Evolutionary conservation across 768 basidiomycete species (phyloP), one percentile per base, ranked within the genome.

Genomic region (Xerocomellus intermedius): DNA sequence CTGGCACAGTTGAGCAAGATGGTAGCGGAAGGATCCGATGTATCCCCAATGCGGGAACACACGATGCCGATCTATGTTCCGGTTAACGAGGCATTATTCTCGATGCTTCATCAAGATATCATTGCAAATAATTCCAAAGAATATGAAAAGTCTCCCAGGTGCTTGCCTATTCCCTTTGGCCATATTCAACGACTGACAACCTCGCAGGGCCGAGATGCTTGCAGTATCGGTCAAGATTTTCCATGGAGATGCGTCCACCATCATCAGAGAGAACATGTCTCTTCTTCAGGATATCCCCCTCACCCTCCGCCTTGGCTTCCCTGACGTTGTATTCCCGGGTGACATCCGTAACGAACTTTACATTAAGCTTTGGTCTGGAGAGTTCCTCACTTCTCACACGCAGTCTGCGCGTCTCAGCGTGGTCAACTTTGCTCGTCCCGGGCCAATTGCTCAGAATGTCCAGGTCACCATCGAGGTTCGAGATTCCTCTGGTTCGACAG

Each of bases 61-160:
- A 81, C 82, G 0, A 92, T 98, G 86, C 88, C 90, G 2, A 97
- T 98, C 49, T 95, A 82, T 62, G 79, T 86, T 2, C 90, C 96
- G 0, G 79, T 79, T 5, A 89, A 88, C 63, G 96, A 98, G 67
- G 81, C 84, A 7, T 78, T 85, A 24, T 97, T 97, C 67, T 92
- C 94, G 3, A 96, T 89, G 78, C 80, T 98, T 37, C 96, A 98
- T 72, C 94, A 98, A 71, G 93, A 94, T 65, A 91, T 98, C 66
- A 91, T 98, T 61, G 84, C 82, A 28, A 82, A 81, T 55, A 88
- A 90, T 54, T 73, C 71, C 26, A 87, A 83, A 68, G 91, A 95
- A 64, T 93, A 83, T 59, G 90, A 91, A 63, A 93, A 91, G 66
- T 89, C 87, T 0, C 61, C 86, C 3, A 83, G 91, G 93, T 91